phyloP scores from a whole-genome alignment of 2,329 filamentous ascomycete genomes.

The Emergomyces orientalis region DNA sequence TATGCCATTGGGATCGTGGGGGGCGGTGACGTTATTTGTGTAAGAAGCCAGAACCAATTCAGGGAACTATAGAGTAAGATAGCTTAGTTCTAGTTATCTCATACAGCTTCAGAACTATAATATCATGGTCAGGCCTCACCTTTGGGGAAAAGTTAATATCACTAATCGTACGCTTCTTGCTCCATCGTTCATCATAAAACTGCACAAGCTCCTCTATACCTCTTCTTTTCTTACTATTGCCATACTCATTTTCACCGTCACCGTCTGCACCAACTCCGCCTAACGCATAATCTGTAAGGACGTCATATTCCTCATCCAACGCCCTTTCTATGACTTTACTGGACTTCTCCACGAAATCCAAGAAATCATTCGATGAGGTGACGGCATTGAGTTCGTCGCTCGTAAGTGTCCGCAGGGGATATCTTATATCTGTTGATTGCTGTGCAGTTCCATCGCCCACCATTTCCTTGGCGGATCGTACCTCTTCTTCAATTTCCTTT shows the following conservation, averaged over 20 bases:
- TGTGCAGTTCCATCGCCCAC: conserved; percentile 29
- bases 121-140: conserved; percentile 31
- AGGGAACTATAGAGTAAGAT: conserved; percentile 50
- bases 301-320: conserved; percentile 90
- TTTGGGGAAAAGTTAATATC: conserved; percentile 92
- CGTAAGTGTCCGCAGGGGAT: conserved; percentile 69
- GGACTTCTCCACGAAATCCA: conserved; percentile 89
- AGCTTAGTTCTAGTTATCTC: conserved; percentile 11
- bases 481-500: conserved; percentile 85
- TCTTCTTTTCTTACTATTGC: conserved; percentile 33
- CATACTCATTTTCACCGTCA: conserved; percentile 62
- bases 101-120: neutral
- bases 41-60: conserved; percentile 91
- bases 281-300: conserved; percentile 86
- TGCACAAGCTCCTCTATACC: conserved; percentile 70
- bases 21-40: conserved; percentile 92
- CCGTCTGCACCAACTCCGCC: conserved; percentile 61
- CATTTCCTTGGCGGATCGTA: conserved; percentile 57
- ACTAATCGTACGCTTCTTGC: conserved; percentile 94
- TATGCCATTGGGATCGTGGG: conserved; percentile 84
- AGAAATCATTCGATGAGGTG: conserved; percentile 83
- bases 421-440: conserved; percentile 45
- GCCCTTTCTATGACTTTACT: conserved; percentile 96
- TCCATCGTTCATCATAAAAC: conserved; percentile 92
- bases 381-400: conserved; percentile 83